A percentile compares a stretch with the other conserved stretches of the same genome.
phyloP scores from a whole-genome alignment of 2,329 filamentous ascomycete genomes.

The Sclerotinia trifoliorum region DNA sequence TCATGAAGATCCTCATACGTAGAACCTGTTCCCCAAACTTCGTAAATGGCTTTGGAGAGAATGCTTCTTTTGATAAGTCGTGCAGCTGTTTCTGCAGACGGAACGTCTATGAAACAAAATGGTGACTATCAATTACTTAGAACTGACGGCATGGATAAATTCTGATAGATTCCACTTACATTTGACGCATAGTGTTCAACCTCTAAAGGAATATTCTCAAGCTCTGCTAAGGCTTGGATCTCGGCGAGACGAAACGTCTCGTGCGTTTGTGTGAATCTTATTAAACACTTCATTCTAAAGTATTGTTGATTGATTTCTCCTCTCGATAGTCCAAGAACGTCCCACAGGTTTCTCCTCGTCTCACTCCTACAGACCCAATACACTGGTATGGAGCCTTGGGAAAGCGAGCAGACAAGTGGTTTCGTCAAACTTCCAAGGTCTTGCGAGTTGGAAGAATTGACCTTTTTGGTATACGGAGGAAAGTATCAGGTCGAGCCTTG shows the following conservation, averaged over 20 bases:
- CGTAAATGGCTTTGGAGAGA: conserved; percentile 78
- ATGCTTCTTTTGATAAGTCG: conserved; percentile 73
- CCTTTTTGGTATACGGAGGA: neutral
- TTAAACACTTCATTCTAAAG: conserved; percentile 68
- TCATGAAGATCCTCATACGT: conserved; percentile 68
- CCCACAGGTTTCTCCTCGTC: no score
- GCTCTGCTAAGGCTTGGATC: conserved; percentile 72
- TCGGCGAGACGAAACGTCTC: conserved; percentile 89
- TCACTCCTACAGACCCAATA: neutral
- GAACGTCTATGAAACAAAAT: conserved; percentile 74
- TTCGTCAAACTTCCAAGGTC: neutral
- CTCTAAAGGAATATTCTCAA: conserved; percentile 66
- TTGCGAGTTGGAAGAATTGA: neutral
- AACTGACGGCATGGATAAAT: conserved; percentile 27
- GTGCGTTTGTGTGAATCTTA: conserved; percentile 86
- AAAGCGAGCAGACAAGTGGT: neutral
- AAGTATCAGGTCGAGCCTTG: neutral
- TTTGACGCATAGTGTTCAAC: conserved; percentile 72
- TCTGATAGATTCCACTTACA: conserved; percentile 51
- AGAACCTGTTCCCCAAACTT: conserved; percentile 77
- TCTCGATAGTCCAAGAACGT: no score
- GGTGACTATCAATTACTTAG: conserved; percentile 62
- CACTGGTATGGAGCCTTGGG: conserved; percentile 7
- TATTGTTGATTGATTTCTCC: neutral
- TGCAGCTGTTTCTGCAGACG: conserved; percentile 62